Conservation (phyloP, 2,329 filamentous ascomycete genomes). For the Aspergillus ochraceoroseus region DNA sequence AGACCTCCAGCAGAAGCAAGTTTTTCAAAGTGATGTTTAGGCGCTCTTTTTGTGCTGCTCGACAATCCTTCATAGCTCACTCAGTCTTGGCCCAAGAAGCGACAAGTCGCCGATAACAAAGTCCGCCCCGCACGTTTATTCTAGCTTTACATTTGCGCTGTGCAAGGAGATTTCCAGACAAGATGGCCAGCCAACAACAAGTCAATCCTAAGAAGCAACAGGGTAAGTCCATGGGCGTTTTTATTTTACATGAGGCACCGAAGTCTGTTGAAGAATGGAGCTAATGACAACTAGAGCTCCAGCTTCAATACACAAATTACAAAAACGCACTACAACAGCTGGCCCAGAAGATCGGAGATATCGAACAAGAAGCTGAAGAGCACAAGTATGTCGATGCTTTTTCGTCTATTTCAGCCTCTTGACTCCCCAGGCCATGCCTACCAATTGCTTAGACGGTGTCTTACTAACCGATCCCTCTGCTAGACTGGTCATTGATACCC, state of each 20-base stretch:
- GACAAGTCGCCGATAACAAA: conserved; percentile 17
- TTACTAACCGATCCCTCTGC: conserved; percentile 13
- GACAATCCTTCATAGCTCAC: too few relatives aligned
- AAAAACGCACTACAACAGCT: conserved; percentile 79
- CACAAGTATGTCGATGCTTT: conserved; percentile 70
- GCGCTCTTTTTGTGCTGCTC: too few relatives aligned
- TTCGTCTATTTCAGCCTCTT: not conserved
- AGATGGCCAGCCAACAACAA: conserved; percentile 41
- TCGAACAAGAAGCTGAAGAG: conserved; percentile 95
- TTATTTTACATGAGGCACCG: not conserved
- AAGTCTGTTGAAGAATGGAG: not conserved
- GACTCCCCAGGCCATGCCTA: too few relatives aligned
- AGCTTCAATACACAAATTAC: conserved; percentile 51
- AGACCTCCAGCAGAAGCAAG: too few relatives aligned
- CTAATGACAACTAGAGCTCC: conserved; percentile 41
- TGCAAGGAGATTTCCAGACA: conserved; percentile 15
- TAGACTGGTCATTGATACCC: conserved; percentile 89
- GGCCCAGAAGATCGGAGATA: conserved; percentile 92
- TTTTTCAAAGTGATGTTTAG: too few relatives aligned
- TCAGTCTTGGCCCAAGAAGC: conserved; percentile 7
- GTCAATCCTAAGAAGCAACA: conserved; percentile 46
- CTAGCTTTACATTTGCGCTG: conserved; percentile 28
- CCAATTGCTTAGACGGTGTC: not conserved
- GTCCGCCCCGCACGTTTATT: conserved; percentile 33
- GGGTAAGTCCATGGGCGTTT: conserved; percentile 32